Conservation (phyloP, 257 asterid species). For the Gentiana straminea region DNA sequence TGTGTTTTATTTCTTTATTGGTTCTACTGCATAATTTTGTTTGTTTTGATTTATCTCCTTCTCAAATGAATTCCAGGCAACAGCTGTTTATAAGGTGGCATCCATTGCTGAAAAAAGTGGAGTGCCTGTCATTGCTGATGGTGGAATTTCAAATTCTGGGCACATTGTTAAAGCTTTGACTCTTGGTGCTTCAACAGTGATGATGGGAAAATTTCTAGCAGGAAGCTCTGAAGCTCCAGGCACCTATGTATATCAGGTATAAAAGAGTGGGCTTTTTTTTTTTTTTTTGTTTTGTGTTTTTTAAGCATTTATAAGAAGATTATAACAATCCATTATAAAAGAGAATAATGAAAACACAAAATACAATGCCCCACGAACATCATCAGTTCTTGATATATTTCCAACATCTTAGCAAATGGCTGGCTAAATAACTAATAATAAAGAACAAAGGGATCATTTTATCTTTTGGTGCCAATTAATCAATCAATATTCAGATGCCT, state of each 20-base stretch:
- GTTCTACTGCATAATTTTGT: too few species aligned
- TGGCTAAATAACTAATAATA: too few species aligned
- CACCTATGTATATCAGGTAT: constrained; percentile 53
- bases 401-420: too few species aligned
- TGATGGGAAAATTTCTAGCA: constrained; percentile 90
- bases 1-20: too few species aligned
- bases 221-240: constrained; percentile 95
- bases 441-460: too few species aligned
- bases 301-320: background rate
- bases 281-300: too few species aligned
- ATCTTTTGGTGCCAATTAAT: too few species aligned
- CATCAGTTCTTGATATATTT: too few species aligned
- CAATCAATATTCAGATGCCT: too few species aligned
- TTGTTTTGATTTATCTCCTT: too few species aligned
- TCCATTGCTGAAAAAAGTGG: constrained; percentile 61
- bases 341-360: too few species aligned
- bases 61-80: constrained; percentile 36
- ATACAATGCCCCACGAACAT: too few species aligned
- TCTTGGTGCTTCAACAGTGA: constrained; percentile 88
- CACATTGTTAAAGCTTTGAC: constrained; percentile 87
- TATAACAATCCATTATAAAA: background rate
- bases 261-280: background rate
- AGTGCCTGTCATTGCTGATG: constrained; percentile 86
- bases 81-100: constrained; percentile 88
- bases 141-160: constrained; percentile 92